Evolutionary conservation across 371 early-diverging fungal genomes (phyloP).

Genomic region (Umbelopsis sp.): DNA sequence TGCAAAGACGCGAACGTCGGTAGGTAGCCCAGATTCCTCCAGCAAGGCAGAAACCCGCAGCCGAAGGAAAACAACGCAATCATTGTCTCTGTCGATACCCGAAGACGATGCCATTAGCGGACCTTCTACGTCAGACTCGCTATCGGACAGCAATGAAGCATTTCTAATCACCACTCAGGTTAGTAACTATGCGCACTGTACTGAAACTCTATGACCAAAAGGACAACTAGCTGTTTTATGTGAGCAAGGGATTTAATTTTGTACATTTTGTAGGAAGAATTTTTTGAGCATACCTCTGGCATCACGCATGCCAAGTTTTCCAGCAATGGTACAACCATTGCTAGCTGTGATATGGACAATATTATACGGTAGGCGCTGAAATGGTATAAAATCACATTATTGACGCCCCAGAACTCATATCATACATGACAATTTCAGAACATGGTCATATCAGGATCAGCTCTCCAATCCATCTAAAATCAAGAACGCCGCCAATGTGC

Average conservation of each 20-base stretch:
- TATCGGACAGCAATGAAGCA: slow-evolving; percentile 31
- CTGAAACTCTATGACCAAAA: too few species aligned
- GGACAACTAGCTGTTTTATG: not conserved
- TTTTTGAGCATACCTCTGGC: slow-evolving; percentile 64
- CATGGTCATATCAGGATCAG: slow-evolving; percentile 57
- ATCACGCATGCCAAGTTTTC: slow-evolving; percentile 67
- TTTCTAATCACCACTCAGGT: slow-evolving; percentile 52
- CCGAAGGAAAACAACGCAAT: not conserved
- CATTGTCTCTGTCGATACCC: not conserved
- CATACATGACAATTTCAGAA: slow-evolving; percentile 24
- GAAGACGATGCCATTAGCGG: slow-evolving; percentile 1
- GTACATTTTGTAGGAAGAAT: slow-evolving; percentile 45
- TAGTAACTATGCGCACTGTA: not conserved
- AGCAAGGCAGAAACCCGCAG: slow-evolving; percentile 7
- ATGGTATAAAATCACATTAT: too few species aligned
- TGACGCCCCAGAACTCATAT: too few species aligned
- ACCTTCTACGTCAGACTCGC: not conserved
- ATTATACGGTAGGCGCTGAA: slow-evolving; percentile 48
- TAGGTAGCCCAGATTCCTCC: slow-evolving; percentile 19
- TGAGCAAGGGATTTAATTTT: too few species aligned
- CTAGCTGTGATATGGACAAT: slow-evolving; percentile 71
- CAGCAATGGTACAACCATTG: slow-evolving; percentile 59
- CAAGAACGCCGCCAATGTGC: slow-evolving; percentile 45
- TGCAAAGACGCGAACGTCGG: slow-evolving; percentile 17
- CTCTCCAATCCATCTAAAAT: slow-evolving; percentile 57